These are phyloP conservation scores for Ganoderma lucidum DNA, from an alignment of 1,284 basidiomycete genomes.

Conservation along the genomic window DNA sequence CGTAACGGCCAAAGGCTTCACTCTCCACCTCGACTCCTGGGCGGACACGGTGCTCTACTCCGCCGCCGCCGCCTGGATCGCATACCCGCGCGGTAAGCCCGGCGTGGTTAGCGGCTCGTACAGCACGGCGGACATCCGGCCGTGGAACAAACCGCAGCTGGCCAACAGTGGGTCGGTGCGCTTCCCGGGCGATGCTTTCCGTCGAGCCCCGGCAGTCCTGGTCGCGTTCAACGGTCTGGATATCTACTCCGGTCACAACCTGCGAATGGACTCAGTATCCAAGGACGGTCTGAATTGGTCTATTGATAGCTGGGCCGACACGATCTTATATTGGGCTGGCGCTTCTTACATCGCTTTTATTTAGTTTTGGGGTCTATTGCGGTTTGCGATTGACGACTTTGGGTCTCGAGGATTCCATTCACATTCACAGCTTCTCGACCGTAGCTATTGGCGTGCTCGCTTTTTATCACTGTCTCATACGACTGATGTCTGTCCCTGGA, in stretches of 20 bases:
- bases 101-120: slow-evolving; percentile 19
- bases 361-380: background rate
- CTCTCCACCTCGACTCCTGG: slow-evolving; percentile 21
- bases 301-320: slow-evolving; percentile 5
- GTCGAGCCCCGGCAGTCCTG: background rate
- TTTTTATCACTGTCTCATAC: too few relatives aligned
- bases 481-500: background rate
- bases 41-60: slow-evolving; percentile 10
- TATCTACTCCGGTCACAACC: background rate
- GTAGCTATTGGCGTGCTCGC: too few relatives aligned
- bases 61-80: slow-evolving; percentile 19
- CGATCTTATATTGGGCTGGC: slow-evolving; percentile 6
- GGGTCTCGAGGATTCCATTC: too few relatives aligned
- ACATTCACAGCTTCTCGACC: too few relatives aligned
- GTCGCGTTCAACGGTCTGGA: background rate
- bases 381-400: too few relatives aligned
- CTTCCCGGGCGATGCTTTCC: background rate
- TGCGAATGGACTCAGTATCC: background rate
- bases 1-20: slow-evolving; percentile 15
- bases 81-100: slow-evolving; percentile 8
- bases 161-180: background rate
- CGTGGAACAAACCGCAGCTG: slow-evolving; percentile 6
- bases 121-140: slow-evolving; percentile 12
- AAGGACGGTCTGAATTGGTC: slow-evolving; percentile 6
- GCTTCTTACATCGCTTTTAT: background rate